phyloP scores from a whole-genome alignment of 345 rosid genomes.

The Rhodamnia rubescens region DNA sequence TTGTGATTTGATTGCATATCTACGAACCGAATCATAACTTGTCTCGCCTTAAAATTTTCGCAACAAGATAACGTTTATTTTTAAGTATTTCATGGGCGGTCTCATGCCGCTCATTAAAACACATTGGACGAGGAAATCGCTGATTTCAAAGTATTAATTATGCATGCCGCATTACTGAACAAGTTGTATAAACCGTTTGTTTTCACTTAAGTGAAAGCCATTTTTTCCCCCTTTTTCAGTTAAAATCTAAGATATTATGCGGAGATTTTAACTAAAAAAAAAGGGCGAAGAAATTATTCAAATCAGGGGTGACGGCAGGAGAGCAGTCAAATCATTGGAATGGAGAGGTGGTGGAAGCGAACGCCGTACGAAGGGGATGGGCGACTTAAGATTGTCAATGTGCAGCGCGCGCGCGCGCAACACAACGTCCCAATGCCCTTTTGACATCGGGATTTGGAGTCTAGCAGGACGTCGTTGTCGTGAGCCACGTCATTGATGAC shows the following conservation, averaged over 20 bases:
- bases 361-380: background rate
- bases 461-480: background rate
- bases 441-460: background rate
- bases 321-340: background rate
- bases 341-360: background rate
- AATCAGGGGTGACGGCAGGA: background rate
- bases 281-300: too few species aligned
- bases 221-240: background rate
- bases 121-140: background rate
- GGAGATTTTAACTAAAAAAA: too few species aligned
- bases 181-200: background rate
- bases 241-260: background rate
- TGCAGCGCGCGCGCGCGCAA: background rate
- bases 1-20: background rate
- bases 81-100: background rate
- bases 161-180: background rate
- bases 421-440: background rate
- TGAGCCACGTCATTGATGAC: background rate
- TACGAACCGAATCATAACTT: background rate
- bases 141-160: background rate
- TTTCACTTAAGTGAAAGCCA: background rate
- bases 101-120: background rate
- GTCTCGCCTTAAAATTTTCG: background rate
- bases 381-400: background rate
- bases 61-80: background rate